A percentile compares a stretch with the other conserved stretches of the same genome.
Evolutionary conservation across 768 basidiomycete genomes (phyloP).

Genomic region (Lactarius hatsudake): DNA sequence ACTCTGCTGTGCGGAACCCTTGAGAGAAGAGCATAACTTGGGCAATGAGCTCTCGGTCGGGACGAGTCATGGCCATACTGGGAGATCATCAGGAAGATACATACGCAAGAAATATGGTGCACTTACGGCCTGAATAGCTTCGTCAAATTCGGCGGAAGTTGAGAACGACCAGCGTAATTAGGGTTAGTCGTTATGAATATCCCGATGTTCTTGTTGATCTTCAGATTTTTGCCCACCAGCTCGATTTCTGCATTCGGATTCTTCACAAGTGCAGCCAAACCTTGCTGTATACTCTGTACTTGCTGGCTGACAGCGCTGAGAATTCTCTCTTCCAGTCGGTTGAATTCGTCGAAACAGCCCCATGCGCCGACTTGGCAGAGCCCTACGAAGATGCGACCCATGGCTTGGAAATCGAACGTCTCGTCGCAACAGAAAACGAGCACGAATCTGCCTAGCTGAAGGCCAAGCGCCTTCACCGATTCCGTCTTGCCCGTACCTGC

Average conservation of each 20-base stretch:
- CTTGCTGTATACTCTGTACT: slow-evolving; percentile 97
- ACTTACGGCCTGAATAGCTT: slow-evolving; percentile 91
- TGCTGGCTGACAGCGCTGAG: slow-evolving; percentile 98
- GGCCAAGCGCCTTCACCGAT: slow-evolving; percentile 97
- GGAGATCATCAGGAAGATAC: not conserved
- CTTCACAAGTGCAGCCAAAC: slow-evolving; percentile 75
- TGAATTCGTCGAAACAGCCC: slow-evolving; percentile 99
- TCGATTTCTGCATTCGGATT: slow-evolving; percentile 92
- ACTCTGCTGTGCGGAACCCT: slow-evolving; percentile 97
- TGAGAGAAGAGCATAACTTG: slow-evolving; percentile 99
- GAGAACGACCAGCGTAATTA: slow-evolving; percentile 96
- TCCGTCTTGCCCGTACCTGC: slow-evolving; percentile 97
- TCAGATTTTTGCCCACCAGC: slow-evolving; percentile 89
- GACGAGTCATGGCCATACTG: slow-evolving; percentile 99
- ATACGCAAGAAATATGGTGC: not conserved
- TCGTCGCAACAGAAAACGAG: slow-evolving; percentile 99
- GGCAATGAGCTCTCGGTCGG: slow-evolving; percentile 96
- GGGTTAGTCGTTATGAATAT: slow-evolving; percentile 99
- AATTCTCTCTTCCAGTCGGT: slow-evolving; percentile 96
- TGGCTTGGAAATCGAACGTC: slow-evolving; percentile 99
- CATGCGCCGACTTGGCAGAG: slow-evolving; percentile 99
- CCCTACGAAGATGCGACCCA: slow-evolving; percentile 99
- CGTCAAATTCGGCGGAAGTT: slow-evolving; percentile 81
- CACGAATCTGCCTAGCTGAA: slow-evolving; percentile 97
- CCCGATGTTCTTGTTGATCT: slow-evolving; percentile 94